Evolutionary conservation across 106 monocot genomes (phyloP), one percentile per base, ranked within the genome.

Genomic region (Dendrobium huoshanense): DNA sequence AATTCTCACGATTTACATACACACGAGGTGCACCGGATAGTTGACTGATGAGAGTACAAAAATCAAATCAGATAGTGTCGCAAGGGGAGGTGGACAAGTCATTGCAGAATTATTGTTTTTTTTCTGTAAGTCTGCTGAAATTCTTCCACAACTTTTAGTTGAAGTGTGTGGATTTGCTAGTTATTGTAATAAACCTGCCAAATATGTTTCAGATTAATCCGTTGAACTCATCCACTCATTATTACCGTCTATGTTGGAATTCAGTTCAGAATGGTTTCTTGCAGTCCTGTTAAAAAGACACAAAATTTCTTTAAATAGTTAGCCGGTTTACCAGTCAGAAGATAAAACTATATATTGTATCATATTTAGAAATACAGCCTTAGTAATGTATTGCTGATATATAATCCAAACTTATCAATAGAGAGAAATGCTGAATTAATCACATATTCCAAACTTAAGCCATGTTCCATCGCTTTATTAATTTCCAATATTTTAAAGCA

Each of bases 1-100:
- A 44, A 51, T 51, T 13, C 10, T 51, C 51, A 18, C 24, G 75
- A 84, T 55, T 67, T 81, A 16, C 81, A 81, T 67, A 67, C 29
- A 25, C 78, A 79, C 77, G 33, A 45, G 25, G 79, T 72, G 18
- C 67, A 73, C 67, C 81, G 81, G 19, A 20, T 42, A 29, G 77
- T 48, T 43, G 84, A 75, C 10, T 84, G 68, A 81, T 17, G 7
- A 77, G 31, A 20, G 55, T 43, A 51, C 37, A 51, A 51, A 45
- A 42, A 49, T 24, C n/a, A 20, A 17, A 58, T 4, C 58, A 58
- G 4, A 58, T 44, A 6, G 0, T 44, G 44, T 44, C 8, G 44
- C 8, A 3, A 6, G 44, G 8, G 4, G 44, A 44, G 44, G 8
- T 44, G 44, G 3, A 44, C 3, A 44, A 1, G 44, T 4, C 44